These are phyloP conservation scores for Lepidium didymum DNA, from an alignment of 345 rosid species.

Conservation along the genomic window DNA sequence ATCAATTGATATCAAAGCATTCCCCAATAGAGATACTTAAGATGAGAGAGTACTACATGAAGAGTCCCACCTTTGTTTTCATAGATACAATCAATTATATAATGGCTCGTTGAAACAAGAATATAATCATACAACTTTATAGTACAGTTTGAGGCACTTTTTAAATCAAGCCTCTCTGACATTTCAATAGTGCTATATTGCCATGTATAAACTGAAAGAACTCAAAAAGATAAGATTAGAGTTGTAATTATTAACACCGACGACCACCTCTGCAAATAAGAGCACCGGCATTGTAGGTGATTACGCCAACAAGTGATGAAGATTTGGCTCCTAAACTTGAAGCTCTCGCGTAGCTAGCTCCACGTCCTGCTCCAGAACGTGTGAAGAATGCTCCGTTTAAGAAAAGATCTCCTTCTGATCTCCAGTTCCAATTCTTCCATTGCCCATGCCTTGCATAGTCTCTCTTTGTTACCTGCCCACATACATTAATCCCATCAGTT, in stretches of 20 bases:
- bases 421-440: slow-evolving; percentile 64
- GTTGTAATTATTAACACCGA: slow-evolving; percentile 35
- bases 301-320: slow-evolving; percentile 41
- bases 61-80: slow-evolving; percentile 7
- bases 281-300: slow-evolving; percentile 49
- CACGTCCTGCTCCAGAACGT: slow-evolving; percentile 44
- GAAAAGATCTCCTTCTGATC: slow-evolving; percentile 55
- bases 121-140: slow-evolving; percentile 22
- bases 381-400: slow-evolving; percentile 57
- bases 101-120: slow-evolving; percentile 6
- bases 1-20: not conserved
- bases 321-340: slow-evolving; percentile 62
- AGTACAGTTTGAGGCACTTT: slow-evolving; percentile 25
- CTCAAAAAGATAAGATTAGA: slow-evolving; percentile 1
- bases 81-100: slow-evolving; percentile 19
- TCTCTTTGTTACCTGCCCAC: slow-evolving; percentile 53
- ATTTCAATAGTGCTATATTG: slow-evolving; percentile 8
- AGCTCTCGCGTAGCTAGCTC: slow-evolving; percentile 55
- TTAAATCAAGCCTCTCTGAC: slow-evolving; percentile 26
- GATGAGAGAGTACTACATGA: not conserved
- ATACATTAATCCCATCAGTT: not conserved
- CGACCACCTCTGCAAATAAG: slow-evolving; percentile 46
- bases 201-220: slow-evolving; percentile 23
- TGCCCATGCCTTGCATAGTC: slow-evolving; percentile 25
- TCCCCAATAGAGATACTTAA: not conserved